phyloP scores from a whole-genome alignment of 305 asterid species.

The Fraxinus velutina region DNA sequence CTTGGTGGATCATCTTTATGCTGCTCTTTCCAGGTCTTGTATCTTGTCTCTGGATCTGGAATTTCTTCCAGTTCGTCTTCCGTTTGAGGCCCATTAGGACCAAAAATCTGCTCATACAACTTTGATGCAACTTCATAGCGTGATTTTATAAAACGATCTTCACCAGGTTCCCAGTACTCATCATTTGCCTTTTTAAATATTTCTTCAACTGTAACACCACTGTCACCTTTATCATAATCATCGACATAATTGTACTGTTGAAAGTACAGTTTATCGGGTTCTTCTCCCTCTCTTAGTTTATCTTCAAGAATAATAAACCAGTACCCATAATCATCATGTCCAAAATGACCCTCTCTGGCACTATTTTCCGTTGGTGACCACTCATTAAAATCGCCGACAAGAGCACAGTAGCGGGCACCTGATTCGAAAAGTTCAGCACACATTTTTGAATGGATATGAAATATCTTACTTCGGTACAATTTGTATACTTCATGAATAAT shows the following conservation, averaged over 20 bases:
- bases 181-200: slow-evolving; percentile 72
- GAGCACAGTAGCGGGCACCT: slow-evolving; percentile 98
- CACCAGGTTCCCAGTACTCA: slow-evolving; percentile 99
- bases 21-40: slow-evolving; percentile 87
- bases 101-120: slow-evolving; percentile 89
- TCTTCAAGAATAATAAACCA: slow-evolving; percentile 96
- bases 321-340: slow-evolving; percentile 93
- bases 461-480: neutral
- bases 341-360: slow-evolving; percentile 86
- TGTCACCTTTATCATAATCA: slow-evolving; percentile 90
- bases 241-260: slow-evolving; percentile 84
- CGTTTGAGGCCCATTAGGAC: slow-evolving; percentile 96
- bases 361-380: slow-evolving; percentile 93
- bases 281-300: slow-evolving; percentile 81
- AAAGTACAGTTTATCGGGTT: slow-evolving; percentile 78
- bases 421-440: slow-evolving; percentile 30
- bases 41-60: slow-evolving; percentile 77
- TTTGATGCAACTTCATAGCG: slow-evolving; percentile 76
- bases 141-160: slow-evolving; percentile 71
- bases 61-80: slow-evolving; percentile 90
- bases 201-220: slow-evolving; percentile 70
- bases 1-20: slow-evolving; percentile 92
- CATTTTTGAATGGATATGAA: slow-evolving; percentile 16
- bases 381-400: slow-evolving; percentile 81
- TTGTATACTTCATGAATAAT: neutral